Base-by-base conservation (phyloP, 31 red algal genomes). In the Asparagopsis taxiformis region DNA sequence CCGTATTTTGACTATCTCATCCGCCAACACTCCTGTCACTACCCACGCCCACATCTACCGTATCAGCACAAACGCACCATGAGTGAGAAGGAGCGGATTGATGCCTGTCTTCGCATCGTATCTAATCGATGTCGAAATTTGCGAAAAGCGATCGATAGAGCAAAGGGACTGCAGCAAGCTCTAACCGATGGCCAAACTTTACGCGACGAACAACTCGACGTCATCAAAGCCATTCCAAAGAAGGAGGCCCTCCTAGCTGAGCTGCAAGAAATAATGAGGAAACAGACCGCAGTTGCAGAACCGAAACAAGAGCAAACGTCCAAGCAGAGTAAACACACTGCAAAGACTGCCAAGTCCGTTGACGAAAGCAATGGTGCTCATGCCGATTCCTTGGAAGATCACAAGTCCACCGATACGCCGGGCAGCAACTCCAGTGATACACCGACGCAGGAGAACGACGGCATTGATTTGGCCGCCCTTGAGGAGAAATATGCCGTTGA, bases 81-180 rank as follows among this genome's bases (percentile, higher is more conserved):
- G 79, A 19, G 31, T 39, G 61, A 63, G 29, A 59, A 69, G 51
- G 79, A 83, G 28, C 65, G 58, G 32, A 50, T 72, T 29, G 83
- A 88, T 54, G 62, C 83, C 9, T 71, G 72, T 25, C 53, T 88
- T 1, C 61, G 52, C 25, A 63, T 88, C 17, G 59, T 88, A 9
- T 77, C 83, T 37, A 88, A 88, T 55, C 31, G 69, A 6, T 80
- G 74, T 68, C 85, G 85, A 1, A 89, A 89, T 58, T 38, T 89
- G 20, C 74, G 85, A 15, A 89, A 89, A 57, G 75, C 69, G 6
- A 80, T 89, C 49, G 85, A 89, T 61, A 62, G 75, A 17, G 75
- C 85, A 17, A 76, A 66, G 29, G 50, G 63, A 29, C 63, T 68
- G 59, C 49, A 89, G 41, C 54, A 46, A 26, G 85, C 85, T 7